Evolutionary conservation across 1,284 basidiomycete species (phyloP).

Genomic region (Ceratobasidium sp.): DNA sequence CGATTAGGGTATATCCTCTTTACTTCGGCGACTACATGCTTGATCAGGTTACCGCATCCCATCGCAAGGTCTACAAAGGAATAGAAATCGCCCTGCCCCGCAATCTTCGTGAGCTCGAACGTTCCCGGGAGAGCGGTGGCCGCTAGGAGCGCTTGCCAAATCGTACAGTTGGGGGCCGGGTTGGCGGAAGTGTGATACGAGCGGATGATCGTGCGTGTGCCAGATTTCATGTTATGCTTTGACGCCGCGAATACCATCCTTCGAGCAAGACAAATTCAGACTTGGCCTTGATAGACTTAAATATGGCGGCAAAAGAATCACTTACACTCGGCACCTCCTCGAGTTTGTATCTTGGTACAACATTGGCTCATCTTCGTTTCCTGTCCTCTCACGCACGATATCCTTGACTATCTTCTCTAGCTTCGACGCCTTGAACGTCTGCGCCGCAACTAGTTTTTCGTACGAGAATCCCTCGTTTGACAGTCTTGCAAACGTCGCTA

Average conservation of each 20-base stretch:
- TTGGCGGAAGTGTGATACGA: slow-evolving; percentile 12
- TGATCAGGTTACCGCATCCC: slow-evolving; percentile 39
- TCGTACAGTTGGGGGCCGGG: neutral
- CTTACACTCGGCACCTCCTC: slow-evolving; percentile 9
- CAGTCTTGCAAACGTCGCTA: neutral
- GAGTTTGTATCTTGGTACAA: neutral
- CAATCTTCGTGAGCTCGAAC: slow-evolving; percentile 32
- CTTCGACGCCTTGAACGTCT: slow-evolving; percentile 29
- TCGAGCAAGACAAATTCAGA: neutral
- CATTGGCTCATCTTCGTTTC: slow-evolving; percentile 17
- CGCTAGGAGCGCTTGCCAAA: slow-evolving; percentile 30
- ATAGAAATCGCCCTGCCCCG: neutral
- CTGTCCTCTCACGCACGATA: neutral
- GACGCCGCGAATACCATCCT: slow-evolving; percentile 31
- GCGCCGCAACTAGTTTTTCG: neutral
- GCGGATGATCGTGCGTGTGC: slow-evolving; percentile 19
- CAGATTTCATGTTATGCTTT: slow-evolving; percentile 28
- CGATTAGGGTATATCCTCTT: slow-evolving; percentile 1
- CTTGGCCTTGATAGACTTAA: neutral
- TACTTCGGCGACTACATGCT: slow-evolving; percentile 33
- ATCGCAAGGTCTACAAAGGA: slow-evolving; percentile 28
- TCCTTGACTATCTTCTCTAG: slow-evolving; percentile 3
- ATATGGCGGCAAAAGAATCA: too few relatives aligned
- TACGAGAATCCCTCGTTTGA: slow-evolving; percentile 8
- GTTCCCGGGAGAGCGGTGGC: slow-evolving; percentile 25